Evolutionary conservation across 176 grass and related monocot genomes (phyloP).

Genomic region (maize (Zea mays)): DNA sequence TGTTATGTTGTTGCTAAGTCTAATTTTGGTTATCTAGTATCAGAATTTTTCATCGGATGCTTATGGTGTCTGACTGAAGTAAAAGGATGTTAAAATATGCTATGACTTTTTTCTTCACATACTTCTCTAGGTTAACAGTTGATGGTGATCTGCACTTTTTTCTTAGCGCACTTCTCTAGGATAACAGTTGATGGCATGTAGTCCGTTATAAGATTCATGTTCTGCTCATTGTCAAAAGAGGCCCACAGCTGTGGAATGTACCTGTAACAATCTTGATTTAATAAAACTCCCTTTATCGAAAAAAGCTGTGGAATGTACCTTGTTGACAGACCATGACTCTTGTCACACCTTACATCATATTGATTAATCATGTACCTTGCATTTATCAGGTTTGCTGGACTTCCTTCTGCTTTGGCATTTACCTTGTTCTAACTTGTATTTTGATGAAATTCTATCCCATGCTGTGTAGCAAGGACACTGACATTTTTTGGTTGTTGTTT

Average conservation of each 20-base stretch:
- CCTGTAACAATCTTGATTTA: not conserved
- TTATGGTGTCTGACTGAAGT: not conserved
- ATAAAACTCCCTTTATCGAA: too few species aligned
- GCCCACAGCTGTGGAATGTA: constrained; percentile 2
- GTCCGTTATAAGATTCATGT: not conserved
- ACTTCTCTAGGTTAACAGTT: not conserved
- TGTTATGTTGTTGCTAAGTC: not conserved
- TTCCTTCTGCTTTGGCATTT: constrained; percentile 4
- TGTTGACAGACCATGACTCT: constrained; percentile 10
- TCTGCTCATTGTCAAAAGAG: constrained; percentile 7
- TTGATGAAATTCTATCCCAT: constrained; percentile 16
- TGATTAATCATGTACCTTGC: constrained; percentile 7
- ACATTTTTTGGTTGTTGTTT: constrained; percentile 34
- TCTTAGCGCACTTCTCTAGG: not conserved
- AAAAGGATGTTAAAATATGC: not conserved
- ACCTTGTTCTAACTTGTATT: constrained; percentile 7
- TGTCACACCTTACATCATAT: not conserved
- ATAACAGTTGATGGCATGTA: constrained; percentile 11
- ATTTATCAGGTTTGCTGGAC: constrained; percentile 27
- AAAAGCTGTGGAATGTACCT: constrained; percentile 12
- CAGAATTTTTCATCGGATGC: not conserved
- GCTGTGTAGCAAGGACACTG: constrained; percentile 34
- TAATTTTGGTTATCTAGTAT: not conserved
- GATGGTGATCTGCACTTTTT: not conserved
- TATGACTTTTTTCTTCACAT: not conserved